These are phyloP conservation scores for Backusella australiensis DNA, from an alignment of 192 early-diverging fungal genomes.

Conservation along the genomic window DNA sequence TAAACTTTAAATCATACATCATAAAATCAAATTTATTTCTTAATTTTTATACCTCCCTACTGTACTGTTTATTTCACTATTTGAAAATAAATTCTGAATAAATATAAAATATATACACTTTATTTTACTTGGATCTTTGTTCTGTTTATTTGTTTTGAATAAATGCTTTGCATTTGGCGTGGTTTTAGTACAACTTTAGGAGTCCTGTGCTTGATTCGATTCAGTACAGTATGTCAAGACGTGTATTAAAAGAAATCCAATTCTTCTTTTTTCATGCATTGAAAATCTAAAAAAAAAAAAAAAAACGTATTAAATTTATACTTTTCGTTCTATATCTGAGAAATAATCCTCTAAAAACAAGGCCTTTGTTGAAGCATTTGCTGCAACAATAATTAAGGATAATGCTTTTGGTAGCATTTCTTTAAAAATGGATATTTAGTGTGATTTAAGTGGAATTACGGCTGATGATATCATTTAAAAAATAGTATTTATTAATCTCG, in stretches of 20 bases:
- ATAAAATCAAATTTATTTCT: not conserved
- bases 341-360: not conserved
- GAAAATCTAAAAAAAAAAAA: not conserved
- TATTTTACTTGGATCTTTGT: not conserved
- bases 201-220: not conserved
- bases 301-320: not conserved
- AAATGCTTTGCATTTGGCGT: not conserved
- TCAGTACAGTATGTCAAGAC: too few species aligned
- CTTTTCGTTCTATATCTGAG: not conserved
- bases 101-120: not conserved
- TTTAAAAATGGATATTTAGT: not conserved
- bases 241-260: not conserved
- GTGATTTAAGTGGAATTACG: not conserved
- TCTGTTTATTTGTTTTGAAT: not conserved
- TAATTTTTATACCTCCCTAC: not conserved
- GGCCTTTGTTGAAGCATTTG: not conserved
- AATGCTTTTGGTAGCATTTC: not conserved
- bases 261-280: not conserved
- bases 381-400: not conserved
- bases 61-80: constrained; percentile 4
- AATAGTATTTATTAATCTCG: not conserved
- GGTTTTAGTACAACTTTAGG: not conserved
- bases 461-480: not conserved
- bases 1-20: not conserved
- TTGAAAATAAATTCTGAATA: not conserved